Conservation (phyloP, 2,329 filamentous ascomycete species). For the Eutypella sp. region DNA sequence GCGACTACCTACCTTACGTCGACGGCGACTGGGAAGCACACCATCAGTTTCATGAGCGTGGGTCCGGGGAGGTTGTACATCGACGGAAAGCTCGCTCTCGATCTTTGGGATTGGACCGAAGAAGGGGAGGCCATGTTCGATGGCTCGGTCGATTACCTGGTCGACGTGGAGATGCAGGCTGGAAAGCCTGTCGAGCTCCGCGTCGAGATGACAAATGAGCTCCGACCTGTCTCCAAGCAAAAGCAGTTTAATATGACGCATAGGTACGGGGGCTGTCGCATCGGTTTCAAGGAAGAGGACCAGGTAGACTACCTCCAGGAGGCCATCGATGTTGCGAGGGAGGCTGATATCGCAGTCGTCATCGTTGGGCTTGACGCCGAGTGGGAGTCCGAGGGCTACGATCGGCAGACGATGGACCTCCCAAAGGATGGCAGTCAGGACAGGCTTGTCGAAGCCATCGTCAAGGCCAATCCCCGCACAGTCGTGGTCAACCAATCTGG, state of each 20-base stretch:
- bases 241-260: constrained; percentile 52
- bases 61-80: constrained; percentile 59
- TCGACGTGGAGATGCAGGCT: constrained; percentile 55
- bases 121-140: constrained; percentile 69
- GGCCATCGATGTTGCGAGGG: constrained; percentile 56
- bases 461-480: constrained; percentile 58
- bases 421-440: constrained; percentile 55
- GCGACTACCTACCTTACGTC: constrained; percentile 57
- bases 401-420: constrained; percentile 57
- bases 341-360: constrained; percentile 62
- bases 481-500: constrained; percentile 66
- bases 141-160: constrained; percentile 59
- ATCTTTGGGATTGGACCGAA: constrained; percentile 66
- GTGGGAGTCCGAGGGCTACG: constrained; percentile 72
- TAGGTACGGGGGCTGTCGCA: constrained; percentile 65
- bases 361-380: constrained; percentile 67
- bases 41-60: constrained; percentile 63
- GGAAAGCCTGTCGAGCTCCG: constrained; percentile 56
- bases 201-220: constrained; percentile 62
- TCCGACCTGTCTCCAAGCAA: constrained; percentile 57
- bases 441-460: constrained; percentile 56
- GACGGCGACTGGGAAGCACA: constrained; percentile 55
- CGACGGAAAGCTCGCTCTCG: constrained; percentile 54
- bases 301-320: constrained; percentile 58
- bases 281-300: constrained; percentile 65